These are phyloP conservation scores for Trichaptum fuscoviolaceum DNA, from an alignment of 768 basidiomycete genomes.

Conservation along the genomic window DNA sequence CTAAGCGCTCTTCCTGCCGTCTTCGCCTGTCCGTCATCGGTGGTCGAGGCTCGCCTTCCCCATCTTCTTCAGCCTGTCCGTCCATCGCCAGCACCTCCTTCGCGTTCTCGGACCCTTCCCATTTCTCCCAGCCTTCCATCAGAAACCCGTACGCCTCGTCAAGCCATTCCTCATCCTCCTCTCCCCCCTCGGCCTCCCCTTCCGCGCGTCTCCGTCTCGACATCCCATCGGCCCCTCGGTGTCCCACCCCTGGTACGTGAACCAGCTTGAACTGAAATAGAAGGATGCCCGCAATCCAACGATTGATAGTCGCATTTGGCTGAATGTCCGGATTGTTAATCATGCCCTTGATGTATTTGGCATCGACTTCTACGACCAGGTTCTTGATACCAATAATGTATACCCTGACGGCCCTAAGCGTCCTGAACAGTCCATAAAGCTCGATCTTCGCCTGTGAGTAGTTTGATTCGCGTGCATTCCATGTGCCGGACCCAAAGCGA, in stretches of 20 bases:
- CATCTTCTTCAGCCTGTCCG: background rate
- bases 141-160: background rate
- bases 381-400: constrained; percentile 25
- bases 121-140: background rate
- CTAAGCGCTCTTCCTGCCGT: background rate
- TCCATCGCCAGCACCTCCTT: constrained; percentile 13
- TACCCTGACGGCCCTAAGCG: constrained; percentile 10
- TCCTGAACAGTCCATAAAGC: constrained; percentile 20
- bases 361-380: constrained; percentile 23
- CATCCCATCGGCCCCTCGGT: constrained; percentile 20
- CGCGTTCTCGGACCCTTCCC: constrained; percentile 20
- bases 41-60: background rate
- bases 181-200: background rate
- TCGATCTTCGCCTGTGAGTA: constrained; percentile 24
- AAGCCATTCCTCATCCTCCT: background rate
- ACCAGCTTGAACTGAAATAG: constrained; percentile 31
- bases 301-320: constrained; percentile 32
- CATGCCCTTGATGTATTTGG: constrained; percentile 32
- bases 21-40: background rate
- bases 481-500: constrained; percentile 33
- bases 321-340: constrained; percentile 33
- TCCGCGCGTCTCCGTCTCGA: constrained; percentile 12
- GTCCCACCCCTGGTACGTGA: constrained; percentile 27
- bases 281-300: constrained; percentile 37
- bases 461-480: constrained; percentile 23